Evolutionary conservation across 73 alveolate species (phyloP).

Genomic region (Durusdinium trenchii): DNA sequence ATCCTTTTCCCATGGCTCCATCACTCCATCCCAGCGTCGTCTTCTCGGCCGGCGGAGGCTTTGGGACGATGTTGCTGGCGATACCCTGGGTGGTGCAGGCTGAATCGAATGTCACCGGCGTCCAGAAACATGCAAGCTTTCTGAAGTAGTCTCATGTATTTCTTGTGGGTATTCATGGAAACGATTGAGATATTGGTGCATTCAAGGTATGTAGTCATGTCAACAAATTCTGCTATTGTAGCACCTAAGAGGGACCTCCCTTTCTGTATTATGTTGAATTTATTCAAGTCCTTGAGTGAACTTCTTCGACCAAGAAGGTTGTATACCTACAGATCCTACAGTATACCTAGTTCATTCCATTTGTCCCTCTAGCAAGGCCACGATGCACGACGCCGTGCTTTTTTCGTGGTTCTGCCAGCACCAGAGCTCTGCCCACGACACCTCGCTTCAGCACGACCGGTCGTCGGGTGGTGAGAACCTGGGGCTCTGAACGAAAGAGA

Average conservation of each 20-base stretch:
- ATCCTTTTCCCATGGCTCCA: background rate
- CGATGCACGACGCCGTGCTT: background rate
- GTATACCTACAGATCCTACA: background rate
- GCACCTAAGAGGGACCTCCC: background rate
- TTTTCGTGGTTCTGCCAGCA: background rate
- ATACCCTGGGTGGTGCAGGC: constrained; percentile 13
- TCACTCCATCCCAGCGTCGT: background rate
- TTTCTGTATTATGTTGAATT: too few species aligned
- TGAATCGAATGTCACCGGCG: background rate
- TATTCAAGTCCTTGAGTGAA: too few species aligned
- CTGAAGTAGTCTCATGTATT: too few species aligned
- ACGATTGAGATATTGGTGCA: background rate
- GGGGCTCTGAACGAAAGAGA: constrained; percentile 25
- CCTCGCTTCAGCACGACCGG: background rate
- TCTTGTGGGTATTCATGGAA: background rate
- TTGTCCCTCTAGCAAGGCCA: background rate
- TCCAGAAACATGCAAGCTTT: background rate
- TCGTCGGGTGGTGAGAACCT: background rate
- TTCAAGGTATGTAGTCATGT: background rate
- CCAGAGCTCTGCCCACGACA: background rate
- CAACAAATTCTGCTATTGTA: background rate
- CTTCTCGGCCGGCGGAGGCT: constrained; percentile 72
- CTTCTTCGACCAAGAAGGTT: background rate
- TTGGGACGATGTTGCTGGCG: constrained; percentile 66
- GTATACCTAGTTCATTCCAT: background rate